Base-by-base conservation (phyloP, 441 rosid species). In the Eruca vesicaria region DNA sequence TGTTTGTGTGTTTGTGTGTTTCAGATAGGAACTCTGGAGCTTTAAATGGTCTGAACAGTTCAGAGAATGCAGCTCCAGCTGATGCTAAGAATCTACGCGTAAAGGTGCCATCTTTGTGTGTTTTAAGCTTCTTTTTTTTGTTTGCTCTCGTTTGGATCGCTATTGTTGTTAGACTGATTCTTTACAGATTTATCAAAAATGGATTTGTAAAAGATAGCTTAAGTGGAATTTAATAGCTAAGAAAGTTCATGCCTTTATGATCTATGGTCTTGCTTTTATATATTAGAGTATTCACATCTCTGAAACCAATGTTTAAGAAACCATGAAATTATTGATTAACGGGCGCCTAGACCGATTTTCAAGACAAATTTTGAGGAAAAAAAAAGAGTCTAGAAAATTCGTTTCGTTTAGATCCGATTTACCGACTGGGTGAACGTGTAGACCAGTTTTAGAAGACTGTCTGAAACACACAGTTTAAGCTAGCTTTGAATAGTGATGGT, bases 61-160 rank as follows among this genome's bases (percentile, higher is more conserved):
- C 86, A 5, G 99, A 91, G 36, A 86, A 66, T 70, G 81, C 80
- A 16, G 90, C 76, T 26, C 77, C 75, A 12, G 19, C 76, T 52
- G 99, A 93, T 76, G 86, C 95, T 3, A 93, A 90, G 72, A 91
- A 87, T 76, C 83, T 95, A 67, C 99, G 99, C 18, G 97, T 91
- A 2, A 95, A 95, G 98, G 99, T 95, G 62, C 62, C 2, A 12
- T 29, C 74, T 53, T 58, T 16, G 56, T 58, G n/a, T 45, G 29
- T 12, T 23, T 45, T n/a, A n/a, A 12, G 19, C 41, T 35, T 26
- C 4, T 23, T 23, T 23, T 23, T 26, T 28, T 58, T n/a, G n/a
- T n/a, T n/a, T 53, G n/a, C 26, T 59, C 28, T 57, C 23, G 15
- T 36, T 58, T 28, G 26, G 21, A 45, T 2, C 3, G n/a, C 18